These are phyloP conservation scores for Paramecium tetraurelia DNA, from an alignment of 73 alveolate species.

Conservation along the genomic window DNA sequence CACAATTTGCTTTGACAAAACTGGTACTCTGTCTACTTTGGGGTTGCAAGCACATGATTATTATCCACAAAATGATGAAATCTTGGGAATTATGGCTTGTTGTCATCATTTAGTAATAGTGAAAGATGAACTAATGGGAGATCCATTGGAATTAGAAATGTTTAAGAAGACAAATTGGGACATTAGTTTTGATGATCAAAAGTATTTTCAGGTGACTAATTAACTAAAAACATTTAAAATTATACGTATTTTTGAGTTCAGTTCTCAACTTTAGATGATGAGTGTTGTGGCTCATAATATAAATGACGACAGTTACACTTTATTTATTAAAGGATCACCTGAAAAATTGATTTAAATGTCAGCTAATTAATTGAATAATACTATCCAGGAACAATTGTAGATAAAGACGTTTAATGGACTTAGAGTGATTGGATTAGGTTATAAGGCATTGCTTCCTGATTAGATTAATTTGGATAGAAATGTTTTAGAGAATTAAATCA, in stretches of 20 bases:
- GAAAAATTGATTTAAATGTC: constrained; percentile 4
- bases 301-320: background rate
- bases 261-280: constrained; percentile 48
- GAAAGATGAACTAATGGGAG: constrained; percentile 51
- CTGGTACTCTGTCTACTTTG: constrained; percentile 52
- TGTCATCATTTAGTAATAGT: constrained; percentile 42
- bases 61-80: background rate
- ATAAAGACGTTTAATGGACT: constrained; percentile 25
- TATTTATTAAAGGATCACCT: constrained; percentile 54
- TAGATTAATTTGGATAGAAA: constrained; percentile 24
- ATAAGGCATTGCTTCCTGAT: background rate
- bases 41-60: constrained; percentile 48
- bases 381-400: background rate
- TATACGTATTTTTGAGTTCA: constrained; percentile 28
- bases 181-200: background rate
- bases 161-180: background rate
- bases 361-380: background rate
- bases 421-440: constrained; percentile 56
- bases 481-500: background rate
- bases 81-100: constrained; percentile 10
- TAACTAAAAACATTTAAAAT: background rate
- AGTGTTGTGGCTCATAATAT: background rate
- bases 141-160: constrained; percentile 62
- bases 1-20: constrained; percentile 54
- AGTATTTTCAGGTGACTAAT: background rate